A percentile compares a stretch with the other conserved stretches of the same genome.
Evolutionary conservation across 345 rosid genomes (phyloP).

Genomic region (Erysimum cheiranthoides): DNA sequence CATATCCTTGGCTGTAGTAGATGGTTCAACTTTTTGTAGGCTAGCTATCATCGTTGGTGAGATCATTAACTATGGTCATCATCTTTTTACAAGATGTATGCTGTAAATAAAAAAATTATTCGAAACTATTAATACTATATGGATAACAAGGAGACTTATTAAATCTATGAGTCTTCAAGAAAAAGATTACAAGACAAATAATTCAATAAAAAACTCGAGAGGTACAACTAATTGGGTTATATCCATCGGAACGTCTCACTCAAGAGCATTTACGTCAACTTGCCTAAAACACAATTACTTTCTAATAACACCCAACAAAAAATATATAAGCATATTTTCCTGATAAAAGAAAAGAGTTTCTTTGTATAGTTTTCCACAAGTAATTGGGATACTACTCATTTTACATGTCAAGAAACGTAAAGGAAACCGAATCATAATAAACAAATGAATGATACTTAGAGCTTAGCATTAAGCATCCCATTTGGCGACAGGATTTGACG

Average conservation of each 20-base stretch:
- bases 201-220: background rate
- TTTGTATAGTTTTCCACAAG: background rate
- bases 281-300: constrained; percentile 3
- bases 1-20: background rate
- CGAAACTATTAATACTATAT: background rate
- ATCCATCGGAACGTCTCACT: background rate
- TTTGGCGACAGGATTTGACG: constrained; percentile 40
- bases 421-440: constrained; percentile 24
- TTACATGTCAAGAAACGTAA: constrained; percentile 19
- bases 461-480: constrained; percentile 35
- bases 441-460: constrained; percentile 33
- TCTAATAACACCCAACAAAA: background rate
- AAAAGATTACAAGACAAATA: constrained; percentile 33
- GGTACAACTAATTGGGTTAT: background rate
- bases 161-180: background rate
- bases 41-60: background rate
- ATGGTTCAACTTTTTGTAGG: background rate
- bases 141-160: background rate
- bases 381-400: background rate
- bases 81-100: background rate
- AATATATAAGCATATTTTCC: background rate
- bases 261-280: background rate
- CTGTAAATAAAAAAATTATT: constrained; percentile 4
- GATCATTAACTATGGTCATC: background rate
- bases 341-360: background rate